phyloP scores from a whole-genome alignment of 306 rosid species.

The Leucaena leucocephala region DNA sequence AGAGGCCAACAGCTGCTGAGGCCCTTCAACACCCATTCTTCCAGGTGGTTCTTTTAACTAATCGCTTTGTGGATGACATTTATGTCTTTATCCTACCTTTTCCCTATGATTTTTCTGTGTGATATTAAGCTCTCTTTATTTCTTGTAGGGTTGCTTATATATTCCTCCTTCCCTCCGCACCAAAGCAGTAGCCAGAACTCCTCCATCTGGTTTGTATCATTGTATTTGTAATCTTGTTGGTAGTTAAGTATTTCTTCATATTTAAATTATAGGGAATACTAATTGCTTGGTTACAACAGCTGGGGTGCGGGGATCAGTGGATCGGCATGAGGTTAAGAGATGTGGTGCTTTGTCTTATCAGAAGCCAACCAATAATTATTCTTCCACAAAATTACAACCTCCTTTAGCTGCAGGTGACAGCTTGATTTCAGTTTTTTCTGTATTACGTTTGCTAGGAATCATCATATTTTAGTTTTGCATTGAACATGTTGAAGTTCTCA shows the following conservation, averaged over 20 bases:
- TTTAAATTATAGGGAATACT: conserved; percentile 28
- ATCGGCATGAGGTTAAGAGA: conserved; percentile 67
- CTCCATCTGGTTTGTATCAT: conserved; percentile 77
- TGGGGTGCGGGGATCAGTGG: conserved; percentile 55
- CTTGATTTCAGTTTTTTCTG: background rate
- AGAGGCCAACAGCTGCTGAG: conserved; percentile 91
- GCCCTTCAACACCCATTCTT: conserved; percentile 99
- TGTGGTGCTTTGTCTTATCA: conserved; percentile 59
- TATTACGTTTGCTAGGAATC: background rate
- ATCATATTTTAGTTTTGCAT: background rate
- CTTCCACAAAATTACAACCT: conserved; percentile 64
- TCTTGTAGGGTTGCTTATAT: conserved; percentile 77
- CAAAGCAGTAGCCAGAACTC: conserved; percentile 69
- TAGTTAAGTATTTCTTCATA: background rate
- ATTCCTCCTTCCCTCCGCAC: conserved; percentile 91
- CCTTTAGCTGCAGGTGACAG: conserved; percentile 66
- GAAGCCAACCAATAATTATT: conserved; percentile 54
- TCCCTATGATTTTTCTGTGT: background rate
- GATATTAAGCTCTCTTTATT: conserved; percentile 16
- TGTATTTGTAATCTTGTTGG: conserved; percentile 30
- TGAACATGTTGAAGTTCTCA: conserved; percentile 35
- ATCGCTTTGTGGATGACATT: background rate
- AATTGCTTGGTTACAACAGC: conserved; percentile 48
- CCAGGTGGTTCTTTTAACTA: conserved; percentile 53
- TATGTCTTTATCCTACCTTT: conserved; percentile 1